These are phyloP conservation scores for Mortierella sp. DNA, from an alignment of 371 early-diverging fungal species.

Conservation along the genomic window DNA sequence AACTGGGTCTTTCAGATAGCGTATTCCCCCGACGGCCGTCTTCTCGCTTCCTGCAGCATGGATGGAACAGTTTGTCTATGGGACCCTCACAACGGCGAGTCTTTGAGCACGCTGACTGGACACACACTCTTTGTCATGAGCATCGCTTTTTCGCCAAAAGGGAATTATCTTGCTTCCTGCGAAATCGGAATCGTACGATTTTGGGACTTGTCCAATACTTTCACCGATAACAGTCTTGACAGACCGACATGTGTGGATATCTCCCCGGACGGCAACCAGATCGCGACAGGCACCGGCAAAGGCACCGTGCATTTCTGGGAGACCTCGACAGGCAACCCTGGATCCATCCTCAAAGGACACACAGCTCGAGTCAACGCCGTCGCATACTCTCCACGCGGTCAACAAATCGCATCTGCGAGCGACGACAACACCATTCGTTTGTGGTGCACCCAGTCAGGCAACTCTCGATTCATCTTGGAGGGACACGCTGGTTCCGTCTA, in stretches of 20 bases:
- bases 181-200: no score
- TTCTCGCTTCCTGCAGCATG: not conserved
- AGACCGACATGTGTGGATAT: no score
- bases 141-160: no score
- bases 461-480: not conserved
- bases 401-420: not conserved
- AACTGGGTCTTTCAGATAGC: not conserved
- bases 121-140: no score
- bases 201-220: no score
- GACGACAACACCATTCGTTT: conserved; percentile 2
- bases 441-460: not conserved
- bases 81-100: not conserved
- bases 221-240: no score
- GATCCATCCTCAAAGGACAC: no score
- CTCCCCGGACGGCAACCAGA: no score
- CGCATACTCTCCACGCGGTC: conserved; percentile 7
- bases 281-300: no score
- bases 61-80: conserved; percentile 3
- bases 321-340: no score
- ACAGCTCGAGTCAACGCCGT: not conserved
- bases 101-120: not conserved
- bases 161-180: no score
- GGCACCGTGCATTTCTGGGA: no score
- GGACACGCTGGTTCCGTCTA: not conserved
- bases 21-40: conserved; percentile 1